Conservation (phyloP, 371 early-diverging fungal genomes). For the Mucor indicus region DNA sequence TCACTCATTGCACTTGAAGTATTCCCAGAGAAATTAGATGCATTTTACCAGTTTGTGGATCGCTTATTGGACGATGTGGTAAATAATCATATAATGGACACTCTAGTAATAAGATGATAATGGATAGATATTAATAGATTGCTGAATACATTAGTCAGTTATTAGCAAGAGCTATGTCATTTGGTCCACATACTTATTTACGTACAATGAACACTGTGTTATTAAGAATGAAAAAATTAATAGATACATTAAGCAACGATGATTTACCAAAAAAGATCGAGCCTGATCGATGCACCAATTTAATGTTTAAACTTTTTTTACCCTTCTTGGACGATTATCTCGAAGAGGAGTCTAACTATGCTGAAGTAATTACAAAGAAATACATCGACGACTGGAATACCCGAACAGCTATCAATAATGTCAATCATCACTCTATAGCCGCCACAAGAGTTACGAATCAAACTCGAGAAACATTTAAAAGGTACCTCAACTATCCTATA, state of each 20-base stretch:
- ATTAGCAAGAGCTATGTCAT: slow-evolving; percentile 34
- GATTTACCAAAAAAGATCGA: slow-evolving; percentile 25
- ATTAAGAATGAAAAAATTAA: slow-evolving; percentile 18
- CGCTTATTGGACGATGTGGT: slow-evolving; percentile 69
- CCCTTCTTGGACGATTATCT: slow-evolving; percentile 74
- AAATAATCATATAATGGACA: no score
- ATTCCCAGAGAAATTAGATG: slow-evolving; percentile 64
- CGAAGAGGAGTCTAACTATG: slow-evolving; percentile 37
- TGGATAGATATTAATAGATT: no score
- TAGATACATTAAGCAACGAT: slow-evolving; percentile 41
- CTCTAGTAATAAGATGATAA: no score
- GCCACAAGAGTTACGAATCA: slow-evolving; percentile 30
- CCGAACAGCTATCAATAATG: slow-evolving; percentile 11
- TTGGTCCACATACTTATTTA: slow-evolving; percentile 33
- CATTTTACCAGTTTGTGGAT: slow-evolving; percentile 55
- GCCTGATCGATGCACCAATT: slow-evolving; percentile 39
- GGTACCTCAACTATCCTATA: slow-evolving; percentile 11
- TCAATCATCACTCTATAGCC: no score
- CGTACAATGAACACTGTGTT: slow-evolving; percentile 30
- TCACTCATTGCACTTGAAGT: slow-evolving; percentile 59
- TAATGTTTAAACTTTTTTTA: slow-evolving; percentile 68
- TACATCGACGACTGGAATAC: slow-evolving; percentile 43
- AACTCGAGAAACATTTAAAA: slow-evolving; percentile 33
- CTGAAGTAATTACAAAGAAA: slow-evolving; percentile 30
- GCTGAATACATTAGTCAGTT: slow-evolving; percentile 45